These are phyloP conservation scores for Hypoxylon sp. DNA, from an alignment of 2,329 filamentous ascomycete genomes.

Conservation along the genomic window DNA sequence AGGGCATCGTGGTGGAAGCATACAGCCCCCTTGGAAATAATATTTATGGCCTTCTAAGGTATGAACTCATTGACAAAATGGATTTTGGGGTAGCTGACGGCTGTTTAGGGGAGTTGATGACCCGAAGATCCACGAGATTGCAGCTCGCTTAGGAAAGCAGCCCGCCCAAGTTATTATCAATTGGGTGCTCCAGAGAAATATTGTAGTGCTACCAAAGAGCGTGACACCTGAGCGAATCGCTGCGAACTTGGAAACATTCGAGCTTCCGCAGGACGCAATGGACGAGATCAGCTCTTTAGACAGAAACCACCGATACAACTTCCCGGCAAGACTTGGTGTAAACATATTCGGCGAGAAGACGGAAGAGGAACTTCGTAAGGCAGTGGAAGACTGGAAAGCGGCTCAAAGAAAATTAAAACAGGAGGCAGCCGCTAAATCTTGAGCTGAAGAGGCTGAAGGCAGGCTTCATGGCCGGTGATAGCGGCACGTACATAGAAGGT, in stretches of 20 bases:
- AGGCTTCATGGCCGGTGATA: neutral
- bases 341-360: slow-evolving; percentile 61
- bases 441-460: neutral
- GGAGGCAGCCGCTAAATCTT: neutral
- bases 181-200: slow-evolving; percentile 69
- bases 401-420: slow-evolving; percentile 53
- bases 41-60: slow-evolving; percentile 52
- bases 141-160: slow-evolving; percentile 65
- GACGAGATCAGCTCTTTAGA: slow-evolving; percentile 58
- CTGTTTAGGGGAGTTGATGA: slow-evolving; percentile 59
- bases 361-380: slow-evolving; percentile 56
- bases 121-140: slow-evolving; percentile 65
- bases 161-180: slow-evolving; percentile 68
- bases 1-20: slow-evolving; percentile 40
- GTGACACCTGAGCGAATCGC: slow-evolving; percentile 67
- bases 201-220: slow-evolving; percentile 68
- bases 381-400: slow-evolving; percentile 55
- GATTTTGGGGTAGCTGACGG: neutral
- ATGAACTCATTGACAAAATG: neutral
- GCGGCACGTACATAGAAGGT: neutral
- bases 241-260: slow-evolving; percentile 59
- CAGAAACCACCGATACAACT: slow-evolving; percentile 60
- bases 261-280: slow-evolving; percentile 53
- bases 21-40: slow-evolving; percentile 74
- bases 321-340: slow-evolving; percentile 59